Base-by-base conservation (phyloP, 1,284 basidiomycete species). In the Waitea zeae region DNA sequence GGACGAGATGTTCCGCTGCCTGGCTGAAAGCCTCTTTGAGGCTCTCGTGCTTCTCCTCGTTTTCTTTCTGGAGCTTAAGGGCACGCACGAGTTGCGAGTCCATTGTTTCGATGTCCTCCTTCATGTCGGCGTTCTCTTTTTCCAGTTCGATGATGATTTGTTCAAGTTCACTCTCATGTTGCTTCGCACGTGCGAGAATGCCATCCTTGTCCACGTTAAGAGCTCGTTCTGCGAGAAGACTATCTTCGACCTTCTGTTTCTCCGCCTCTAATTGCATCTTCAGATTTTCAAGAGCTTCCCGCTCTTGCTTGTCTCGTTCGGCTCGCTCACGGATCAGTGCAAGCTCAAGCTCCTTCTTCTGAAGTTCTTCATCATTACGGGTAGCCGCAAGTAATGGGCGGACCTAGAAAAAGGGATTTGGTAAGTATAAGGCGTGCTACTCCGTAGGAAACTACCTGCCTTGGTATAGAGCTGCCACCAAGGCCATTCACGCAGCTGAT, bases 381-480 rank as follows among this genome's bases (percentile, higher is more conserved):
- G 93, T 96, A 1, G 92, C 93, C 12, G 86, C 84, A 9, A 99
- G 68, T 11, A 98, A 54, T 0, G 95, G 95, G 31, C 90, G 79
- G 17, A 99, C 73, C 78, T 82, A 32, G 34, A 37, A 30, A 15
- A 26, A 46, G 20, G 41, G 22, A 36, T 34, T 5, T 27, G 20
- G n/a, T 30, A 15, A 41, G 33, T 17, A 31, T 13, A 12, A 35
- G 17, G n/a, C n/a, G n/a, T n/a, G n/a, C n/a, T n/a, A n/a, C n/a
- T n/a, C n/a, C n/a, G n/a, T n/a, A n/a, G n/a, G n/a, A n/a, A 42
- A 44, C 27, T 41, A 26, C 22, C 7, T n/a, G 74, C 74, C 67
- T 90, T 95, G 12, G 86, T 90, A 53, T 95, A 99, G 12, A 98
- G 66, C 44, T 90, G 84, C 95, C 95, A 99, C 95, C 95, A 98